These are phyloP conservation scores for Juncus inflexus DNA, from an alignment of 176 grass and related monocot genomes.

Conservation along the genomic window DNA sequence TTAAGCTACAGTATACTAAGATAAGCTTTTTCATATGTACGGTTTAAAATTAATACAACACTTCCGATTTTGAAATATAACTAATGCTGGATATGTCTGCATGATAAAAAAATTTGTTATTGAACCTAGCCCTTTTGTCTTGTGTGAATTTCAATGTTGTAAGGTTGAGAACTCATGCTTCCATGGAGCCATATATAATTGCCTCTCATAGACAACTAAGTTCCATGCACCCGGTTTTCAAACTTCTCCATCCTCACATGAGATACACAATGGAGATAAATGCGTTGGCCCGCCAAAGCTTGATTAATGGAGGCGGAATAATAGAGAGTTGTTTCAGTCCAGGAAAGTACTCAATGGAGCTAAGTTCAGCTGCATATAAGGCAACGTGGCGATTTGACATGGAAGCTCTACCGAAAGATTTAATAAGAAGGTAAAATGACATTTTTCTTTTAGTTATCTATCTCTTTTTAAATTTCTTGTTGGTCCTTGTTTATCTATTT, in stretches of 20 bases:
- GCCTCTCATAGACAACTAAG: constrained; percentile 78
- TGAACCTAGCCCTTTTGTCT: no score
- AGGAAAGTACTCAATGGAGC: constrained; percentile 47
- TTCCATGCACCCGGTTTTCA: constrained; percentile 70
- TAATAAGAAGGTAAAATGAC: constrained; percentile 34
- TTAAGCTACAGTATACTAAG: no score
- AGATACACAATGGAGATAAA: constrained; percentile 97
- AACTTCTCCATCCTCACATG: constrained; percentile 82
- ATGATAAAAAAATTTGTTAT: no score
- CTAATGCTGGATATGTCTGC: no score
- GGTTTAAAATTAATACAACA: no score
- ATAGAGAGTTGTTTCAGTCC: constrained; percentile 73
- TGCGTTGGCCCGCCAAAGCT: constrained; percentile 46
- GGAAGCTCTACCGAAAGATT: constrained; percentile 73
- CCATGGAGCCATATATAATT: constrained; percentile 83
- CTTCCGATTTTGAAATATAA: no score
- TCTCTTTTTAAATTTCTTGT: no score
- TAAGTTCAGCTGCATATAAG: constrained; percentile 62
- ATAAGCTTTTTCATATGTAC: no score
- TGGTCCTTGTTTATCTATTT: no score
- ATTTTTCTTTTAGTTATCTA: no score
- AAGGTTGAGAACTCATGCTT: constrained; percentile 68
- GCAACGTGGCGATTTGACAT: constrained; percentile 68
- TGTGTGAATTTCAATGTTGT: neutral
- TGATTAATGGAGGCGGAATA: constrained; percentile 65